These are phyloP conservation scores for Leccinum incarnatum DNA, from an alignment of 768 basidiomycete species.

Conservation along the genomic window DNA sequence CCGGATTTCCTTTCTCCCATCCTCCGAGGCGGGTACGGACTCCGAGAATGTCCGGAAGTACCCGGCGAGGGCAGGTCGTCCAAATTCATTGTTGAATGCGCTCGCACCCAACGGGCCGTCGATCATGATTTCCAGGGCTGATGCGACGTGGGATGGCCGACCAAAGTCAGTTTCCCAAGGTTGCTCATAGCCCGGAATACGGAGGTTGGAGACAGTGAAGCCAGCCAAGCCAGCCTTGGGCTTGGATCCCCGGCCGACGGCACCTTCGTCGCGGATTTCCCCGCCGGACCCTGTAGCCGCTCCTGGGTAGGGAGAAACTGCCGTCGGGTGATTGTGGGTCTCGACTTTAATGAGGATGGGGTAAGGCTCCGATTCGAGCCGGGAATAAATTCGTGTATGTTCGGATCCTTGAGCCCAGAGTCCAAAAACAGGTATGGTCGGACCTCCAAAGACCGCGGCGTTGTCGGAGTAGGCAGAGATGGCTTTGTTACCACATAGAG, in stretches of 20 bases:
- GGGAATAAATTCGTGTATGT: conserved; percentile 47
- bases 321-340: conserved; percentile 98
- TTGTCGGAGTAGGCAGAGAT: conserved; percentile 98
- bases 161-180: conserved; percentile 98
- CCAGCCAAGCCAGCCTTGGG: conserved; percentile 95
- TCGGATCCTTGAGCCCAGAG: conserved; percentile 35
- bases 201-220: conserved; percentile 91
- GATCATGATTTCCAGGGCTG: conserved; percentile 94
- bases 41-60: conserved; percentile 96
- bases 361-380: conserved; percentile 61
- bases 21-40: conserved; percentile 54
- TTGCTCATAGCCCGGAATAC: conserved; percentile 86
- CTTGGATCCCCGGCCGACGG: conserved; percentile 90
- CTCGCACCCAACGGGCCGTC: conserved; percentile 93
- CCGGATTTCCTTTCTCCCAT: conserved; percentile 60
- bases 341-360: conserved; percentile 96
- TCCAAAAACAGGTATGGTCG: conserved; percentile 68
- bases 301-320: conserved; percentile 97
- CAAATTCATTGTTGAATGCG: conserved; percentile 98
- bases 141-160: conserved; percentile 85
- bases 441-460: conserved; percentile 87
- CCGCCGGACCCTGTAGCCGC: conserved; percentile 98
- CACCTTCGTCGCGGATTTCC: conserved; percentile 97
- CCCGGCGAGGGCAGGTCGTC: conserved; percentile 86
- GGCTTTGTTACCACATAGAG: conserved; percentile 68